phyloP scores from a whole-genome alignment of 2,329 filamentous ascomycete species.

The Chrysoporthe cubensis region DNA sequence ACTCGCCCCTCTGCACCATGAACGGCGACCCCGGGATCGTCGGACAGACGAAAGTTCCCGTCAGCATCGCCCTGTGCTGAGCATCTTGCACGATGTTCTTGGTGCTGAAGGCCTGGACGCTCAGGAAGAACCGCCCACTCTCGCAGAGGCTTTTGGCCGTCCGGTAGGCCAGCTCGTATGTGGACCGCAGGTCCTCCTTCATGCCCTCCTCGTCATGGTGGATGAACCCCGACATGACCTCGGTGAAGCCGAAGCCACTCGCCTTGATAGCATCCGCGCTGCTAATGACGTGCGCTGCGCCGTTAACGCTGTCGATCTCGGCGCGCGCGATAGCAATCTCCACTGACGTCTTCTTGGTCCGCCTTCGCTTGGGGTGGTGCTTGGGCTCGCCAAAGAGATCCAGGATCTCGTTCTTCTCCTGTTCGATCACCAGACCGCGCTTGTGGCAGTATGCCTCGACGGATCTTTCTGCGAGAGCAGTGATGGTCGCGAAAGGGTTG shows the following conservation, averaged over 20 bases:
- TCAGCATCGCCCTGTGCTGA: constrained; percentile 57
- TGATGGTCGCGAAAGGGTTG: constrained; percentile 72
- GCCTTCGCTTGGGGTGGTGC: constrained; percentile 32
- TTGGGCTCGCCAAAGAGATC: constrained; percentile 59
- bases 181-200: constrained; percentile 50
- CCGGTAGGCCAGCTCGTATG: constrained; percentile 57
- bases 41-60: constrained; percentile 62
- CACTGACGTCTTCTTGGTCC: constrained; percentile 13
- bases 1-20: constrained; percentile 61
- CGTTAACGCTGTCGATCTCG: constrained; percentile 41
- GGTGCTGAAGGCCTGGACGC: constrained; percentile 59
- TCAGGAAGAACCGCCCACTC: constrained; percentile 62
- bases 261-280: constrained; percentile 49
- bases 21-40: constrained; percentile 61
- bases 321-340: constrained; percentile 30
- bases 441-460: constrained; percentile 54
- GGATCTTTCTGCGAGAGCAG: constrained; percentile 68
- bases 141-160: constrained; percentile 58
- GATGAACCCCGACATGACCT: constrained; percentile 67
- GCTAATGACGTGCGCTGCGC: constrained; percentile 44
- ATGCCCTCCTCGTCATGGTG: constrained; percentile 52
- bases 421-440: constrained; percentile 48
- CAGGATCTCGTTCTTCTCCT: constrained; percentile 51
- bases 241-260: constrained; percentile 62
- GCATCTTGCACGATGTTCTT: constrained; percentile 50